These are phyloP conservation scores for Colletotrichum tabaci DNA, from an alignment of 2,329 filamentous ascomycete species.

Conservation along the genomic window DNA sequence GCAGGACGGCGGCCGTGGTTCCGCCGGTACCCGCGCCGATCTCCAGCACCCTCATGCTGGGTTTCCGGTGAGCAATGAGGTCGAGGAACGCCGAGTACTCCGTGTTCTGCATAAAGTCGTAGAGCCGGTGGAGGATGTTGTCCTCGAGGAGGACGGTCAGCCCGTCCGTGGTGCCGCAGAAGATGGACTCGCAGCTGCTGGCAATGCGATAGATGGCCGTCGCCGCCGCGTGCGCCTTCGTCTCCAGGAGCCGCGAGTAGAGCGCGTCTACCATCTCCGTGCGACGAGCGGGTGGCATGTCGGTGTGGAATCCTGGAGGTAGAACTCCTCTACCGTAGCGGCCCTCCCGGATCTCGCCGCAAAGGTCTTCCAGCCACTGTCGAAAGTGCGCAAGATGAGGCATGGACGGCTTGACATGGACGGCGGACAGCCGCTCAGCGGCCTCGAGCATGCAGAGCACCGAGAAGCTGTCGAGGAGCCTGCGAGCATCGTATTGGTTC, in stretches of 20 bases:
- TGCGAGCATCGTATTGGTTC: too few relatives aligned
- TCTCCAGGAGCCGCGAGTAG: too few relatives aligned
- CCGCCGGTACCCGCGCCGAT: constrained; percentile 18
- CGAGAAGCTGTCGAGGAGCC: too few relatives aligned
- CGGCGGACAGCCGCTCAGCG: not conserved
- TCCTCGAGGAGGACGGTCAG: constrained; percentile 44
- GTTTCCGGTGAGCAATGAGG: not conserved
- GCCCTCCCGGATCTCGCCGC: not conserved
- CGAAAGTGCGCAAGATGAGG: not conserved
- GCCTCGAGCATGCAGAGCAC: too few relatives aligned
- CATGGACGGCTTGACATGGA: not conserved
- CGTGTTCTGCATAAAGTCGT: not conserved
- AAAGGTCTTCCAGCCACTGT: not conserved
- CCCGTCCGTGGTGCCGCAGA: not conserved
- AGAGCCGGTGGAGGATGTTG: not conserved
- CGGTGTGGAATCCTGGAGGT: not conserved
- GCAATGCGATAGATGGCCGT: not conserved
- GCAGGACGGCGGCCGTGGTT: constrained; percentile 12
- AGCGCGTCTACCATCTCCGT: not conserved
- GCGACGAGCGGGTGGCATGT: not conserved
- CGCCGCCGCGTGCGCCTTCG: too few relatives aligned
- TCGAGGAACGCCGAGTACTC: not conserved
- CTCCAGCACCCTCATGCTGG: constrained; percentile 1
- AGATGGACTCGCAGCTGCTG: not conserved
- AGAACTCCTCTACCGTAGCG: not conserved